Evolutionary conservation across 441 rosid species (phyloP), one percentile per base, ranked within the genome.

Genomic region (Populus tomentosa): DNA sequence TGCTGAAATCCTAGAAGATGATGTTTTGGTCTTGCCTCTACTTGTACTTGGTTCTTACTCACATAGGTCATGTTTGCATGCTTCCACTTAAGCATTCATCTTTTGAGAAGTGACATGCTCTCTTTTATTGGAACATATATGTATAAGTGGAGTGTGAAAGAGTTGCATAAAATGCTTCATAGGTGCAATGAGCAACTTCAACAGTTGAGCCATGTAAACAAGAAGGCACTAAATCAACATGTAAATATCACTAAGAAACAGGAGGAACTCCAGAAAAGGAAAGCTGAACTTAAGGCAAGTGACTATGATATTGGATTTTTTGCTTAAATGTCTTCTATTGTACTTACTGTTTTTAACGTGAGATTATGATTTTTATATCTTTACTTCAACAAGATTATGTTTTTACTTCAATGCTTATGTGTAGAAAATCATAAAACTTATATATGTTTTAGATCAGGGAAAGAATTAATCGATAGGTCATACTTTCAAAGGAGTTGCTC

Each of bases 401-500:
- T 26, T 26, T 26, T 26, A 26, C 28, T 26, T 26, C 28, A 26
- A 26, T 26, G 28, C 28, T 26, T 26, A 26, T 72, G 79, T 84
- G 84, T 91, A 96, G 98, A 96, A 92, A 94, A 96, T 96, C 73
- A 88, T 79, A 79, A 98, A 96, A 83, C 91, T 96, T 56, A 90
- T 96, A 85, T 80, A 91, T 50, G 97, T 91, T 81, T 82, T 96
- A 80, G 99, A 96, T 86, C 98, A 91, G 75, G 85, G 98, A 77
- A 96, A 96, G 85, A 98, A 96, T 82, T 98, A 96, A 84, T 96
- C 99, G 50, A 96, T 96, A 62, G 99, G 94, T 79, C 98, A 98
- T 72, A 96, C 99, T 68, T 96, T 96, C 86, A 96, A 96, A 88
- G 96, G 28, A 26, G 28, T 26, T 26, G 28, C 28, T 26, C 28